Percentiles rank a stretch among this genome's conserved stretches.
Evolutionary conservation across 176 grass and related monocot genomes (phyloP).

Genomic region (Pharus latifolius): DNA sequence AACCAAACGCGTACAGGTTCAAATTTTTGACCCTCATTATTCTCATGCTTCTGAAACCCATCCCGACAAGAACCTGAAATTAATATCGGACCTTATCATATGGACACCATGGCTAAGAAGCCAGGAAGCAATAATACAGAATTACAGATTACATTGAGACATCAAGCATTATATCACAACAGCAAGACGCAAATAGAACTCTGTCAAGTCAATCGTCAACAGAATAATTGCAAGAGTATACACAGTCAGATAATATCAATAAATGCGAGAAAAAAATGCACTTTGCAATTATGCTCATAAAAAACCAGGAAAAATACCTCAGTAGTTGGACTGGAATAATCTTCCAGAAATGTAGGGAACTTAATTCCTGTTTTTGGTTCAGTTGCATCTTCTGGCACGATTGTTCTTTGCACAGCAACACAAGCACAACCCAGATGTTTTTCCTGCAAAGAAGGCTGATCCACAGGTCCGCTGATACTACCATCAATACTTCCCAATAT

Average conservation of each 20-base stretch:
- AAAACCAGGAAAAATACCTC: constrained; percentile 22
- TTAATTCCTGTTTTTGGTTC: constrained; percentile 98
- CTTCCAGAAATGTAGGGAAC: constrained; percentile 74
- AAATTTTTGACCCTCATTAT: constrained; percentile 82
- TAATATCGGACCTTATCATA: background rate
- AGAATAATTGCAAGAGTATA: background rate
- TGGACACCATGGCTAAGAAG: background rate
- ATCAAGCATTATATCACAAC: background rate
- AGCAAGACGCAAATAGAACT: background rate
- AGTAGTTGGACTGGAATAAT: constrained; percentile 42
- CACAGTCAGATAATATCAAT: no score
- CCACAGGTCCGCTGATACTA: constrained; percentile 2
- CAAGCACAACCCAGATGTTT: constrained; percentile 36
- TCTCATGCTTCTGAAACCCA: constrained; percentile 80
- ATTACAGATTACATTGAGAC: background rate
- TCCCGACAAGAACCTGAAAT: constrained; percentile 82
- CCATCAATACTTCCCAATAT: constrained; percentile 25
- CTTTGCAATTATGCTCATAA: background rate
- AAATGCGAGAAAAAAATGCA: background rate
- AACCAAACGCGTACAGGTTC: constrained; percentile 90
- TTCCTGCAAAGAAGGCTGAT: constrained; percentile 14
- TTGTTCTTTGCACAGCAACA: constrained; percentile 39
- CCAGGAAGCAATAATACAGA: background rate
- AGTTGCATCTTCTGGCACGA: constrained; percentile 61
- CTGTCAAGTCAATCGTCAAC: background rate